A percentile compares a stretch with the other conserved stretches of the same genome.
phyloP scores from a whole-genome alignment of 2,329 filamentous ascomycete species.

The Rhynchosporium graminicola region DNA sequence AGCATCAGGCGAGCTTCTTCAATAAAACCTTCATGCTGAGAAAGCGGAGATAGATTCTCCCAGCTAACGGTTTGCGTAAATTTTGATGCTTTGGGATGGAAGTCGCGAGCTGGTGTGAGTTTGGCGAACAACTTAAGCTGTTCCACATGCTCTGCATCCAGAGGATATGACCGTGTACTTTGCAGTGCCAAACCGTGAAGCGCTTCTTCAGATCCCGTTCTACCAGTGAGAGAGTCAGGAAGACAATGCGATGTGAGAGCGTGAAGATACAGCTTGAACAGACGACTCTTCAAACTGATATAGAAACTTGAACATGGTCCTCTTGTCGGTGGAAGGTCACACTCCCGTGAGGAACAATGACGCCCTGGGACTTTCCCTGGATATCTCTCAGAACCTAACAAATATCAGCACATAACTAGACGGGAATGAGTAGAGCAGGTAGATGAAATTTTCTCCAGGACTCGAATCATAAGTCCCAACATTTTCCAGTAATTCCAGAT shows the following conservation, averaged over 20 bases:
- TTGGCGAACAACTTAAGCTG: slow-evolving; percentile 44
- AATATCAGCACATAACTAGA: not conserved
- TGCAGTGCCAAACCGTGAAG: slow-evolving; percentile 51
- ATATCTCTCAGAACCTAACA: slow-evolving; percentile 43
- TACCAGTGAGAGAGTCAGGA: slow-evolving; percentile 27
- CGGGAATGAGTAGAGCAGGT: too few species aligned
- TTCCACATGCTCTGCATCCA: slow-evolving; percentile 42
- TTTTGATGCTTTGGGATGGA: slow-evolving; percentile 50
- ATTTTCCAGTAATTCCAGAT: too few species aligned
- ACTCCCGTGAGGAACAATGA: slow-evolving; percentile 45
- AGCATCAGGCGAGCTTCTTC: slow-evolving; percentile 7
- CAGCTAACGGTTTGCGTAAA: slow-evolving; percentile 11
- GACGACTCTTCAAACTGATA: slow-evolving; percentile 51
- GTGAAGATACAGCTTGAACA: slow-evolving; percentile 55
- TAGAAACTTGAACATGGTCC: slow-evolving; percentile 43
- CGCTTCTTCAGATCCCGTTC: slow-evolving; percentile 57
- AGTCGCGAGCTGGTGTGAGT: slow-evolving; percentile 47
- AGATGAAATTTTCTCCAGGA: too few species aligned
- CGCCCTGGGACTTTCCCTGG: slow-evolving; percentile 35
- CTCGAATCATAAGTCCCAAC: too few species aligned
- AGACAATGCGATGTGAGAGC: slow-evolving; percentile 55
- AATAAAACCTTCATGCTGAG: slow-evolving; percentile 17
- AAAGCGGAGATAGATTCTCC: slow-evolving; percentile 15
- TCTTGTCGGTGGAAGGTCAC: slow-evolving; percentile 24
- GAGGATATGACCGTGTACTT: slow-evolving; percentile 49